Percentiles rank a stretch among this genome's conserved stretches.
phyloP scores from a whole-genome alignment of 208 protist genomes.

The Sergeia podlipaevii region DNA sequence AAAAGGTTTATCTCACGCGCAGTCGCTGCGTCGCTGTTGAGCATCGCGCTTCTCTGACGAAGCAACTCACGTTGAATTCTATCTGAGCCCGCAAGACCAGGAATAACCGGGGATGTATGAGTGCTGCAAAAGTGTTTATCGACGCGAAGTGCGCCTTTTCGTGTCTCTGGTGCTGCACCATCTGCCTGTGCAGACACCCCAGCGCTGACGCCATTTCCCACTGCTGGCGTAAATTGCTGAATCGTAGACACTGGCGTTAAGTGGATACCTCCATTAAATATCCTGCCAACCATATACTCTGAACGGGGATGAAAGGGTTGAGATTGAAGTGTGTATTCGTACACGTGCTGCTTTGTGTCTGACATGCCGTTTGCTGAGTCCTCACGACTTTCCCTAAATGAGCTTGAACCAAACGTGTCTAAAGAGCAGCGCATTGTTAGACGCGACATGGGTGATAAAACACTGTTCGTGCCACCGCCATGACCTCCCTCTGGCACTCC shows the following conservation, averaged over 20 bases:
- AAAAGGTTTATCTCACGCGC: slow-evolving; percentile 57
- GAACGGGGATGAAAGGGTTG: slow-evolving; percentile 63
- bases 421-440: slow-evolving; percentile 69
- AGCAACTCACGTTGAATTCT: slow-evolving; percentile 62
- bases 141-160: slow-evolving; percentile 24
- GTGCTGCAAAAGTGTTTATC: slow-evolving; percentile 35
- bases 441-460: slow-evolving; percentile 39
- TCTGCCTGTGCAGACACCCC: neutral
- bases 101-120: slow-evolving; percentile 18
- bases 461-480: neutral
- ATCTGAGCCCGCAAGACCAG: slow-evolving; percentile 47
- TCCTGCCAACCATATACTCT: slow-evolving; percentile 61
- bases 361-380: neutral
- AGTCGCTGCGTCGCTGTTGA: slow-evolving; percentile 60
- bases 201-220: slow-evolving; percentile 13
- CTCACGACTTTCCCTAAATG: slow-evolving; percentile 34
- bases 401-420: slow-evolving; percentile 74
- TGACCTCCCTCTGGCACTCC: slow-evolving; percentile 7
- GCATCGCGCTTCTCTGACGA: slow-evolving; percentile 65
- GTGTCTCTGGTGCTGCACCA: neutral
- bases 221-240: slow-evolving; percentile 52
- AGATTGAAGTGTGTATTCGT: slow-evolving; percentile 66
- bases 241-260: slow-evolving; percentile 55
- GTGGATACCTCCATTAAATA: slow-evolving; percentile 53
- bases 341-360: slow-evolving; percentile 14